phyloP scores from a whole-genome alignment of 352 stramenopile species.

The Salisapilia sapeloensis region DNA sequence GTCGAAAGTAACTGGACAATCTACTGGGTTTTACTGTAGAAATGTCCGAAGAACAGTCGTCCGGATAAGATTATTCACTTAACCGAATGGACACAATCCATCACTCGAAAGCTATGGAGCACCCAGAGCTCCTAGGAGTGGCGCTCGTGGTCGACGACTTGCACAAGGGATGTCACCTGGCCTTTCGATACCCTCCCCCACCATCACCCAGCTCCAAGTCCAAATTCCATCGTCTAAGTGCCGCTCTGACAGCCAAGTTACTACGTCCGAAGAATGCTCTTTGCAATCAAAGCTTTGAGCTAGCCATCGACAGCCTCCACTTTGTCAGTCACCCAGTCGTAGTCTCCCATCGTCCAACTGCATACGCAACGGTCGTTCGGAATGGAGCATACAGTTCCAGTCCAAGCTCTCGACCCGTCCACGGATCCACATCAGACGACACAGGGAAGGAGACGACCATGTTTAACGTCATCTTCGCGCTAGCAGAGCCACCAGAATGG shows the following conservation, averaged over 20 bases:
- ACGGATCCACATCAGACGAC: too few relatives aligned
- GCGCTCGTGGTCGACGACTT: conserved; percentile 81
- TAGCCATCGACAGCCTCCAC: conserved; percentile 72
- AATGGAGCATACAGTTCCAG: too few relatives aligned
- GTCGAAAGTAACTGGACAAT: too few relatives aligned
- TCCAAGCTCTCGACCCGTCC: too few relatives aligned
- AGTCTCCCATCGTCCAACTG: conserved; percentile 19
- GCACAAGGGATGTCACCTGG: conserved; percentile 74
- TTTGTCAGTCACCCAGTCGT: conserved; percentile 78
- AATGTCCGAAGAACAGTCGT: too few relatives aligned
- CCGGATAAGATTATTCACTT: too few relatives aligned
- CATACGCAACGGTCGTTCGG: conserved; percentile 4
- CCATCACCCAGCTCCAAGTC: conserved; percentile 26
- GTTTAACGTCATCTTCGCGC: conserved; percentile 80
- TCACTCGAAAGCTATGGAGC: too few relatives aligned
- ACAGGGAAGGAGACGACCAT: conserved; percentile 56
- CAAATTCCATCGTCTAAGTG: conserved; percentile 60
- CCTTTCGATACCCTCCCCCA: conserved; percentile 65
- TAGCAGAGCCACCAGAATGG: conserved; percentile 29
- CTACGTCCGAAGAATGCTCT: conserved; percentile 80
- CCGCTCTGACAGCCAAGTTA: conserved; percentile 67
- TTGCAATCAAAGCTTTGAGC: conserved; percentile 77
- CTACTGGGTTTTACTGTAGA: too few relatives aligned
- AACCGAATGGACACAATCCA: too few relatives aligned
- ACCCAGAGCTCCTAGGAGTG: conserved; percentile 58